These are phyloP conservation scores for Geotrichum bryndzae DNA, from an alignment of 1,139 yeast genomes.

Conservation along the genomic window DNA sequence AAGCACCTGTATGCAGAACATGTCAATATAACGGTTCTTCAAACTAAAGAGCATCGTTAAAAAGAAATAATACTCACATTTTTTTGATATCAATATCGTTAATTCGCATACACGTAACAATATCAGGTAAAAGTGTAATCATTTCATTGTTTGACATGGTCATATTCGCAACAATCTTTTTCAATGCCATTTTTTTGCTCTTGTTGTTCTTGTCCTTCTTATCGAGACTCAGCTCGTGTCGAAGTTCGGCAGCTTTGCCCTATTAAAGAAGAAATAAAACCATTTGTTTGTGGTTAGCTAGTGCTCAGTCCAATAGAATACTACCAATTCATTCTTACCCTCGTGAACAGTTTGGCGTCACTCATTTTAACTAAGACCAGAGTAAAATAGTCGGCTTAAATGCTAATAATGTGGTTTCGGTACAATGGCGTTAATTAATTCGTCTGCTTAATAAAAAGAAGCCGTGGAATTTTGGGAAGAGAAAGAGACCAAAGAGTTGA, in stretches of 20 bases:
- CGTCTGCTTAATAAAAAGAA: neutral
- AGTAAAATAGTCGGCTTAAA: neutral
- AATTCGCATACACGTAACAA: constrained; percentile 52
- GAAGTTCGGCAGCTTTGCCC: constrained; percentile 49
- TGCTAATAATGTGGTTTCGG: neutral
- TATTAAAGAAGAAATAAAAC: constrained; percentile 10
- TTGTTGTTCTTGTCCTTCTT: constrained; percentile 44
- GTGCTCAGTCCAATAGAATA: neutral
- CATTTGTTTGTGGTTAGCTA: neutral
- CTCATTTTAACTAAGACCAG: constrained; percentile 21
- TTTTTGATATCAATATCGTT: constrained; percentile 70
- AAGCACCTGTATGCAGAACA: constrained; percentile 29
- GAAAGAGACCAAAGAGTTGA: neutral
- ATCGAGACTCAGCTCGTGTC: constrained; percentile 50
- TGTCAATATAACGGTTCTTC: neutral
- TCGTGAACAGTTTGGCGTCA: constrained; percentile 30
- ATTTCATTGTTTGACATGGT: constrained; percentile 79
- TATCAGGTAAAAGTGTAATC: constrained; percentile 59
- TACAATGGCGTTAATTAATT: neutral
- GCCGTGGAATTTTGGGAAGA: neutral
- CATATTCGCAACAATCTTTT: constrained; percentile 75
- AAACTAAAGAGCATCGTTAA: neutral
- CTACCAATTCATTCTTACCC: constrained; percentile 22
- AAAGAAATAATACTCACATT: constrained; percentile 39
- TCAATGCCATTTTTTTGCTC: constrained; percentile 56